Evolutionary conservation across 768 basidiomycete species (phyloP).

Genomic region (Holtermannia corniformis): DNA sequence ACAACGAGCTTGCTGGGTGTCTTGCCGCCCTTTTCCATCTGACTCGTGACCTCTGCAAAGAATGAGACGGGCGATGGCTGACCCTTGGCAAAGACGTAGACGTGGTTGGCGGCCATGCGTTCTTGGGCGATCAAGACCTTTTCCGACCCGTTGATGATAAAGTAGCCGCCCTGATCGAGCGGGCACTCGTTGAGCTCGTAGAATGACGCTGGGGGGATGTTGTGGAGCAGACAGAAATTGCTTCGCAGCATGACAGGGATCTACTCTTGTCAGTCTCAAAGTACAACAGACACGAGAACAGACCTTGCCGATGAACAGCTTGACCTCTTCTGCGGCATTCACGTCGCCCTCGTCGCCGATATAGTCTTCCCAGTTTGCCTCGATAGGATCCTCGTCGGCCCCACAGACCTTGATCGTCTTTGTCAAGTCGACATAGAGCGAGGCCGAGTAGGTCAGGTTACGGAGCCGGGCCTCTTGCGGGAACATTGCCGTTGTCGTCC

Average conservation of each 20-base stretch:
- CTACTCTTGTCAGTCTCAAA: constrained; percentile 45
- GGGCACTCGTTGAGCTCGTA: constrained; percentile 96
- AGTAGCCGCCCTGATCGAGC: constrained; percentile 94
- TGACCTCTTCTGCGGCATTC: constrained; percentile 44
- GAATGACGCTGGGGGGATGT: constrained; percentile 65
- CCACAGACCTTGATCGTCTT: constrained; percentile 71
- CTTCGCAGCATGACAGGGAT: constrained; percentile 97
- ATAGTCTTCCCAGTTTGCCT: constrained; percentile 55
- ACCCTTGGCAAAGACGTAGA: constrained; percentile 97
- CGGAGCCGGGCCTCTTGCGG: constrained; percentile 92
- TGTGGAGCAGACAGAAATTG: constrained; percentile 83
- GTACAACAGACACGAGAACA: background rate
- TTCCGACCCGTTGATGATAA: constrained; percentile 98
- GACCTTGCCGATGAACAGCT: constrained; percentile 65
- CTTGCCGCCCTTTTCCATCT: constrained; percentile 96
- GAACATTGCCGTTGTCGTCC: constrained; percentile 83
- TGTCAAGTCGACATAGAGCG: constrained; percentile 89
- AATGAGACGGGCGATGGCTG: constrained; percentile 93
- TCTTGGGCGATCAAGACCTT: constrained; percentile 99
- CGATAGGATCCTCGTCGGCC: constrained; percentile 60
- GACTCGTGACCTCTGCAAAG: constrained; percentile 92
- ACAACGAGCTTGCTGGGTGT: constrained; percentile 96
- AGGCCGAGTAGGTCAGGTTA: constrained; percentile 92
- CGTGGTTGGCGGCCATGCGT: constrained; percentile 98
- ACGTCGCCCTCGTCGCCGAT: constrained; percentile 28